phyloP scores from a whole-genome alignment of 345 rosid genomes.

The Pistacia integerrima region DNA sequence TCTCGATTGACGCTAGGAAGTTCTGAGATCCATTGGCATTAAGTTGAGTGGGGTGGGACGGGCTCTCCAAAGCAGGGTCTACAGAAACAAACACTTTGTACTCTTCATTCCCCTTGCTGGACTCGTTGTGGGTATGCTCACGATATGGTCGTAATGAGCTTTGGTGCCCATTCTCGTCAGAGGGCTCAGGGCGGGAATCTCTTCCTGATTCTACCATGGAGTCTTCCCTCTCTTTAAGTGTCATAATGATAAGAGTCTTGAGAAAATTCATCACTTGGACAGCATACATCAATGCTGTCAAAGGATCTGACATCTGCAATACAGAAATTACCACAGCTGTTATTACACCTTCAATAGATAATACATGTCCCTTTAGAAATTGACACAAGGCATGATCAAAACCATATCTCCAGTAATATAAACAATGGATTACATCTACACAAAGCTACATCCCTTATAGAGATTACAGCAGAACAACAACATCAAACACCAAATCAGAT shows the following conservation, averaged over 20 bases:
- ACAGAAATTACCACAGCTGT: slow-evolving; percentile 11
- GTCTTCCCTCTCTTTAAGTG: slow-evolving; percentile 69
- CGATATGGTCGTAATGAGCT: slow-evolving; percentile 44
- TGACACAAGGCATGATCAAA: neutral
- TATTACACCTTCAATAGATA: slow-evolving; percentile 12
- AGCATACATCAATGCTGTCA: slow-evolving; percentile 94
- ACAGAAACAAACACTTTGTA: slow-evolving; percentile 28
- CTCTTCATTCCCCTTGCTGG: slow-evolving; percentile 23
- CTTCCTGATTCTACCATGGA: slow-evolving; percentile 44
- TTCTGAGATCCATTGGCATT: slow-evolving; percentile 36
- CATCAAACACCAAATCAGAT: neutral
- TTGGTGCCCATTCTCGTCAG: slow-evolving; percentile 63
- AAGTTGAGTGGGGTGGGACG: slow-evolving; percentile 33
- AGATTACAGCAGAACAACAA: neutral
- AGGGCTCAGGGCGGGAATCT: slow-evolving; percentile 47
- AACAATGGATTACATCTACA: neutral
- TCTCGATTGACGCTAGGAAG: slow-evolving; percentile 46
- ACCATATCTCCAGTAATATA: neutral
- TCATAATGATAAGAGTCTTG: slow-evolving; percentile 65
- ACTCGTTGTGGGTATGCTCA: slow-evolving; percentile 38
- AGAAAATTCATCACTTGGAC: slow-evolving; percentile 98
- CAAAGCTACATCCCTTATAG: neutral
- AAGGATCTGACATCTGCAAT: slow-evolving; percentile 93
- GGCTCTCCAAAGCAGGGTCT: slow-evolving; percentile 44
- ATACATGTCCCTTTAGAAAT: neutral